Evolutionary conservation across 495 filamentous ascomycete species (phyloP), one percentile per base, ranked within the genome.

Genomic region (Trichoderma orchidacearum): DNA sequence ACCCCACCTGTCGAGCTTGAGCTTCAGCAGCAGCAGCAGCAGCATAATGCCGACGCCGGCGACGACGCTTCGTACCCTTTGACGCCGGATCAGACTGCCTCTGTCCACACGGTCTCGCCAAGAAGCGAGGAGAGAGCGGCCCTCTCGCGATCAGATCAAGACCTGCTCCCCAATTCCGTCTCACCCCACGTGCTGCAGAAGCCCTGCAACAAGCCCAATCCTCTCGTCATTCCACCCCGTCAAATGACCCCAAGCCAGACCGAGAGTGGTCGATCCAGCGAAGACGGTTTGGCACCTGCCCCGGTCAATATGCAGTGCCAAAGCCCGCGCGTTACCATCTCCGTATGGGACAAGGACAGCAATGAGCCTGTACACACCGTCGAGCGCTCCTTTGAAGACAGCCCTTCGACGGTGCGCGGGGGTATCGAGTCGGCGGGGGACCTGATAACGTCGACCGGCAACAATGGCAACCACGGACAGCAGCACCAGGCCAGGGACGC

Each of bases 231-330:
- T 53, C 68, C 63, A 30, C 51, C 65, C 11, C 59, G 63, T 55
- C 71, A 75, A 59, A 59, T 74, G 35, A 80, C 78, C n/a, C 76
- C 75, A 1, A 68, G 72, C 45, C 73, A 70, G 15, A 75, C 70
- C 60, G 71, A 66, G 32, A 77, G 66, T 45, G 72, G 70, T 32
- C 67, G 68, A 29, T 75, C 75, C 13, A 77, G 75, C 59, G 75
- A 75, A 56, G 72, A 75, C 59, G 72, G 68, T 27, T 56, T 71
- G 30, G 69, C 63, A 5, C 70, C 69, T 5, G 62, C 63, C 51
- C 59, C 64, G 8, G 57, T 69, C 59, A 54, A 63, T 23, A 73
- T 72, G 66, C 64, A 68, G 12, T 61, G 65, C 15, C 70, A 71
- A 30, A 80, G 76, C 57, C 76, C 75, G 2, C 71, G 69, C 13